These are phyloP conservation scores for Neurospora sp. DNA, from an alignment of 495 filamentous ascomycete genomes.

Conservation along the genomic window DNA sequence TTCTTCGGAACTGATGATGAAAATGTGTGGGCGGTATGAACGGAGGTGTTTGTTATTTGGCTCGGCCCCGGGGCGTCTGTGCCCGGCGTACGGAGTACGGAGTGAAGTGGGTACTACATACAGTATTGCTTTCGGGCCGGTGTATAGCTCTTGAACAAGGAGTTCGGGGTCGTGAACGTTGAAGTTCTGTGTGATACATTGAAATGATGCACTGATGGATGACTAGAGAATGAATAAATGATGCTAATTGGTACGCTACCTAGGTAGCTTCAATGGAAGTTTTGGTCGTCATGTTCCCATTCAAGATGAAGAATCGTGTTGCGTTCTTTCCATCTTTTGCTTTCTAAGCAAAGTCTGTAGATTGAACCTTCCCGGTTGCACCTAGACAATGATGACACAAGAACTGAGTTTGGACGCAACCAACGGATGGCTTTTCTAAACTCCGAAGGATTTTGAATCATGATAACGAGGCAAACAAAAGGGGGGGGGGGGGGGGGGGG, in stretches of 20 bases:
- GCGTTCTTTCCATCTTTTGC: neutral
- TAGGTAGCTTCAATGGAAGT: no score
- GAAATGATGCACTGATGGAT: no score
- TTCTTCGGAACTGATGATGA: no score
- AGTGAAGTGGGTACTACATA: neutral
- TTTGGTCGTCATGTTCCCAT: no score
- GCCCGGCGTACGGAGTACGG: neutral
- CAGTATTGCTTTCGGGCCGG: neutral
- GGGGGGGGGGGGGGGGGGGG: no score
- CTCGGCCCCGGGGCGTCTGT: neutral
- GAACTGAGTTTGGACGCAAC: neutral
- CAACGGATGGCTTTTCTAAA: neutral
- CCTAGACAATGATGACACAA: neutral
- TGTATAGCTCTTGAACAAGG: neutral
- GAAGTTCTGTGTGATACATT: no score
- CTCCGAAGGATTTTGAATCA: neutral
- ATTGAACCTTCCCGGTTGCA: neutral
- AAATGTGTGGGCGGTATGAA: no score
- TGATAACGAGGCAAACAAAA: neutral
- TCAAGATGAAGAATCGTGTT: no score
- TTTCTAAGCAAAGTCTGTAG: neutral
- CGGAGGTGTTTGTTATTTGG: neutral
- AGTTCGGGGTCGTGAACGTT: no score
- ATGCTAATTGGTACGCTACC: no score
- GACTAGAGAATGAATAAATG: no score